Base-by-base conservation (phyloP, 2,329 filamentous ascomycete species). In the Aspergillus aculeatinus region DNA sequence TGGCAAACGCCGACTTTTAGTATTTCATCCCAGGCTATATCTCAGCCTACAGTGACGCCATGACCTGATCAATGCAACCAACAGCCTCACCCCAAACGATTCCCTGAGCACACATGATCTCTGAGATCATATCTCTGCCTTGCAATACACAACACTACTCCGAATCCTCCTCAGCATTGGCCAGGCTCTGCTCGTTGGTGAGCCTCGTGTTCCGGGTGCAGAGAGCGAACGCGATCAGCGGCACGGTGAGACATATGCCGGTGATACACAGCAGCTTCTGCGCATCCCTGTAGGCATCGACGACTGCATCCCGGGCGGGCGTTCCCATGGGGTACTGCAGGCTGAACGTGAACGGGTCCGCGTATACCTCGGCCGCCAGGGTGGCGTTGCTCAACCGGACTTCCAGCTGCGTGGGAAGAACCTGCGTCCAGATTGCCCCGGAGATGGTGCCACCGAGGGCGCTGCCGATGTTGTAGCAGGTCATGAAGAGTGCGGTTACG, bases 391-490 rank as follows among this genome's bases (percentile, higher is more conserved):
- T 73, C 12, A 79, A 69, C 5, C 72, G 69, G 3, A 66, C 57
- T 5, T 66, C 65, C 2, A 89, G 79, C 47, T 78, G 69, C 0
- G 61, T 59, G 1, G 83, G 84, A 49, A 88, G 76, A 2, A 82
- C 74, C 67, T 88, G 84, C 0, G 82, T 83, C 85, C 85, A 88
- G 62, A 89, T 81, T 21, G 84, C 83, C 14, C 85, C 86, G 0
- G 85, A 85, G 27, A 88, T 81, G 16, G 83, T 80, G 68, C 83
- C 83, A 23, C 86, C 86, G 1, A 88, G 71, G 0, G 85, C 85
- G 5, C 81, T 85, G 31, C 86, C 86, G 44, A 88, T 79, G 69
- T 85, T 85, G 75, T 88, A 88, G n/a, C 77, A 81, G 16, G 86
- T 83, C 2, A 89, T 81, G 69, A 83, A 89, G 19, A 89, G 72